Conservation (phyloP, 441 rosid genomes). For the Gossypium trilobum region DNA sequence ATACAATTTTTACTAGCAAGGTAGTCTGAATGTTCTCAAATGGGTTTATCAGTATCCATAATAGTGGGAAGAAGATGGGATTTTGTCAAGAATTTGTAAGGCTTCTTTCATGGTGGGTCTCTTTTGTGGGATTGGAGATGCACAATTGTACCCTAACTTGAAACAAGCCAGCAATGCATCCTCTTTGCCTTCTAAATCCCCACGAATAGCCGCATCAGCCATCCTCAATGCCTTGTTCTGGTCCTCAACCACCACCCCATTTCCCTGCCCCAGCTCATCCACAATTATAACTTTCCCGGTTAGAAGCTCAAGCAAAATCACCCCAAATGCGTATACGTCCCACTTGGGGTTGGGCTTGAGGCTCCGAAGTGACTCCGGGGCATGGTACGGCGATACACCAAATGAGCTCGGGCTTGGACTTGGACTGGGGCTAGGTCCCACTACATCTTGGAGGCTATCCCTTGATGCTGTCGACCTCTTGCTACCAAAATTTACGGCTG, state of each 20-base stretch:
- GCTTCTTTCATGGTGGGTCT: slow-evolving; percentile 78
- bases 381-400: slow-evolving; percentile 46
- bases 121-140: slow-evolving; percentile 63
- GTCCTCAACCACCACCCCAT: slow-evolving; percentile 56
- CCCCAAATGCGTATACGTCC: slow-evolving; percentile 76
- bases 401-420: slow-evolving; percentile 76
- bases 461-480: slow-evolving; percentile 62
- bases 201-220: slow-evolving; percentile 55
- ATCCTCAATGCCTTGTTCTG: slow-evolving; percentile 45
- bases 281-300: slow-evolving; percentile 52
- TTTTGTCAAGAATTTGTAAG: slow-evolving; percentile 50
- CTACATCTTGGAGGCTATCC: slow-evolving; percentile 44
- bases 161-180: slow-evolving; percentile 55
- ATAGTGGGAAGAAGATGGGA: slow-evolving; percentile 32
- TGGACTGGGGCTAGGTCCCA: slow-evolving; percentile 61
- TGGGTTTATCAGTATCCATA: slow-evolving; percentile 23
- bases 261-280: slow-evolving; percentile 70
- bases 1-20: slow-evolving; percentile 18
- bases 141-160: slow-evolving; percentile 63
- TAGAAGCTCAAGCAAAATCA: slow-evolving; percentile 60
- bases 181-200: slow-evolving; percentile 66
- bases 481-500: slow-evolving; percentile 69
- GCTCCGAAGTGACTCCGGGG: slow-evolving; percentile 67
- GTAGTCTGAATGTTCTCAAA: not conserved
- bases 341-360: slow-evolving; percentile 71